A percentile compares a stretch with the other conserved stretches of the same genome.
phyloP scores from a whole-genome alignment of 805 yeast genomes.

The Yarrowia sp. region DNA sequence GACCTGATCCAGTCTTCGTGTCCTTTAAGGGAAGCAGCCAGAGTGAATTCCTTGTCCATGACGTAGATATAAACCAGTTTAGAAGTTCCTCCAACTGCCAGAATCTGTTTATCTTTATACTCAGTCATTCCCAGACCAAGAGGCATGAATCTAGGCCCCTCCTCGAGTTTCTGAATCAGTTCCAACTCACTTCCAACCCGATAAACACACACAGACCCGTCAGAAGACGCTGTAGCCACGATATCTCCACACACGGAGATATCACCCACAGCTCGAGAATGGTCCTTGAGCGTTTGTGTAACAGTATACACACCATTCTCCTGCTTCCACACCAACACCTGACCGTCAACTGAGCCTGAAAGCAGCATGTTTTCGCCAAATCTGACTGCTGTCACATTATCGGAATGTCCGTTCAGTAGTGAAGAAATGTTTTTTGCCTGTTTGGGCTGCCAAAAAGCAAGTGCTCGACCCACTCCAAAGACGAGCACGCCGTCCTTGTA shows the following conservation, averaged over 20 bases:
- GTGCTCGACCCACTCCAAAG: slow-evolving; percentile 32
- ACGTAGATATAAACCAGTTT: slow-evolving; percentile 51
- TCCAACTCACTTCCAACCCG: slow-evolving; percentile 25
- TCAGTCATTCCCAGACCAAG: slow-evolving; percentile 32
- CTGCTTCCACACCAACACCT: slow-evolving; percentile 57
- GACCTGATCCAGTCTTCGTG: slow-evolving; percentile 97
- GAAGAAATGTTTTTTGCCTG: slow-evolving; percentile 1
- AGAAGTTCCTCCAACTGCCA: slow-evolving; percentile 41
- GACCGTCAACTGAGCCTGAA: slow-evolving; percentile 67
- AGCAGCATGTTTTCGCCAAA: slow-evolving; percentile 46
- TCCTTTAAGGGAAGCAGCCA: slow-evolving; percentile 65
- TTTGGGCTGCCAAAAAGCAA: slow-evolving; percentile 34
- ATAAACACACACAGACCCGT: slow-evolving; percentile 47
- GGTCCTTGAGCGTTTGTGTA: slow-evolving; percentile 43
- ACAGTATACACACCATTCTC: slow-evolving; percentile 29
- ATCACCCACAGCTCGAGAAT: slow-evolving; percentile 54
- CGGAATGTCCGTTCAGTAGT: slow-evolving; percentile 4
- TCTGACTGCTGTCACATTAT: slow-evolving; percentile 25
- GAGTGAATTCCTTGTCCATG: slow-evolving; percentile 36
- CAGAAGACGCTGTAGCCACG: slow-evolving; percentile 62
- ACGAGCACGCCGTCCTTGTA: slow-evolving; percentile 45
- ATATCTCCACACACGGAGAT: slow-evolving; percentile 46
- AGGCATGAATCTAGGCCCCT: slow-evolving; percentile 37
- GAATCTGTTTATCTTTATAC: slow-evolving; percentile 29
- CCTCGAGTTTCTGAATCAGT: slow-evolving; percentile 15